Conservation (phyloP, 176 grass and related monocot species). For the Triticum monococcum region DNA sequence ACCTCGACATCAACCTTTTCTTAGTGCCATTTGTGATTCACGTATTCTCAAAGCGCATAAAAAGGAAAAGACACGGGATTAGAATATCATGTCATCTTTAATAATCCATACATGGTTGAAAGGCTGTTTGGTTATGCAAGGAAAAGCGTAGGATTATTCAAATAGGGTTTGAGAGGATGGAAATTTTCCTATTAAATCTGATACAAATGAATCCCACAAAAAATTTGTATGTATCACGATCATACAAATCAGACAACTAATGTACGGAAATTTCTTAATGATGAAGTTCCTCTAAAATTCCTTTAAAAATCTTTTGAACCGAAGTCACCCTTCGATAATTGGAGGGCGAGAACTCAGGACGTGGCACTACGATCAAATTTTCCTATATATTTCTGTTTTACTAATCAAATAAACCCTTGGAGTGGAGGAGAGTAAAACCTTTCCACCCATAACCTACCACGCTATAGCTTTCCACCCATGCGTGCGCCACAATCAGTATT, state of each 20-base stretch:
- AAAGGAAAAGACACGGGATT: not conserved
- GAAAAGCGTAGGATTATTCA: not conserved
- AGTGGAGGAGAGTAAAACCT: not conserved
- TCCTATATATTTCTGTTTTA: not conserved
- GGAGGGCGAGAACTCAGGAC: too few relatives aligned
- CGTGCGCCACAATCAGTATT: too few relatives aligned
- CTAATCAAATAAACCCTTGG: not conserved
- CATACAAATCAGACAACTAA: too few relatives aligned
- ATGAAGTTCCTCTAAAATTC: too few relatives aligned
- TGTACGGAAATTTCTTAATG: too few relatives aligned
- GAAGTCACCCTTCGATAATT: too few relatives aligned
- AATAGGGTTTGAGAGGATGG: not conserved
- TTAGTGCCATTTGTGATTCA: not conserved
- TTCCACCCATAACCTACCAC: not conserved
- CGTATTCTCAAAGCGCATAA: not conserved
- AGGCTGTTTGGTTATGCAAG: not conserved
- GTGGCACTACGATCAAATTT: too few relatives aligned
- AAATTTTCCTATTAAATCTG: not conserved
- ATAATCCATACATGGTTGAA: not conserved
- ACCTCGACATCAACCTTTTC: not conserved
- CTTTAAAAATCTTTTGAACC: too few relatives aligned
- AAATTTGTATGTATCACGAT: not conserved
- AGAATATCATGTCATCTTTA: not conserved
- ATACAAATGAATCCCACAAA: not conserved
- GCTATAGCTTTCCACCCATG: not conserved